Evolutionary conservation across 163 green algal species (phyloP).

Genomic region (Coccomyxa subellipsoidea): DNA sequence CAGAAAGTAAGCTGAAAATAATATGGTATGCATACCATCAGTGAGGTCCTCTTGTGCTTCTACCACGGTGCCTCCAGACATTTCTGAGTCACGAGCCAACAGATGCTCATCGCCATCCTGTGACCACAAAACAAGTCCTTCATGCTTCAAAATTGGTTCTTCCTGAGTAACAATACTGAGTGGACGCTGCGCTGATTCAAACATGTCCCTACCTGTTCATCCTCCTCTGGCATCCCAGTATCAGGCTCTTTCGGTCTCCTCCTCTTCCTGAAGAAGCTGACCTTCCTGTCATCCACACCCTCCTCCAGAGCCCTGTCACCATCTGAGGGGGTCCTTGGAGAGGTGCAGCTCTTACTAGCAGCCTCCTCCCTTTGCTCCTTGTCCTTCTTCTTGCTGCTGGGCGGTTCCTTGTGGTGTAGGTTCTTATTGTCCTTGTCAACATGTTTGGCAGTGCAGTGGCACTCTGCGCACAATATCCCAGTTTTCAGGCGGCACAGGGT

Average conservation of each 20-base stretch:
- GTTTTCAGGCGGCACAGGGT: no score
- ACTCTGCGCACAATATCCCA: not conserved
- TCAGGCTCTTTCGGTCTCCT: not conserved
- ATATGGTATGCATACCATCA: no score
- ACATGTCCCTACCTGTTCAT: not conserved
- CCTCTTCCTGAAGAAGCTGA: not conserved
- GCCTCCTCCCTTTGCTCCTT: not conserved
- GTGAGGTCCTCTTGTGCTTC: not conserved
- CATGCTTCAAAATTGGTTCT: no score
- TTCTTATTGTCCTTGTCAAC: not conserved
- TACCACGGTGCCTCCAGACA: not conserved
- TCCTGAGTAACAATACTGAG: no score
- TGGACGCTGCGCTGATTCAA: no score
- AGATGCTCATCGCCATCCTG: not conserved
- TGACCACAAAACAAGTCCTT: no score
- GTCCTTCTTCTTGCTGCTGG: not conserved
- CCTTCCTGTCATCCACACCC: not conserved
- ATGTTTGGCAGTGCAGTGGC: not conserved
- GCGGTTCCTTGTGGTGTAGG: not conserved
- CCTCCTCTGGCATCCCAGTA: not conserved
- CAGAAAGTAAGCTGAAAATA: no score
- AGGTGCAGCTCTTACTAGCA: not conserved
- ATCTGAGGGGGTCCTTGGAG: not conserved
- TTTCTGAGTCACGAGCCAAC: not conserved
- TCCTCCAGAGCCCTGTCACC: not conserved